phyloP scores from a whole-genome alignment of 2,329 filamentous ascomycete genomes.

The Akanthomyces dipterigenus region DNA sequence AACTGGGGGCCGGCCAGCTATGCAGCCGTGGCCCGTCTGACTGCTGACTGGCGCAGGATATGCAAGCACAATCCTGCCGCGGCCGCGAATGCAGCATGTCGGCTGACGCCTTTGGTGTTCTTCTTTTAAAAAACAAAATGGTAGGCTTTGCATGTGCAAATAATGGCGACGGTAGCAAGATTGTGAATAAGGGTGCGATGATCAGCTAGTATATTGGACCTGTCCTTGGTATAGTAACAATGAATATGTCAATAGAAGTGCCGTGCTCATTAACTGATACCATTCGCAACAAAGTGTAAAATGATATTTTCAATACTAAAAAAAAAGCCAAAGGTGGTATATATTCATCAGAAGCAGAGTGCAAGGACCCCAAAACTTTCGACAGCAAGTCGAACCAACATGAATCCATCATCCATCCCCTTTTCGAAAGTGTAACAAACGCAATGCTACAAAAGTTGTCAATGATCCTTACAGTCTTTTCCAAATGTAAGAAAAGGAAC shows the following conservation, averaged over 20 bases:
- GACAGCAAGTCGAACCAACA: background rate
- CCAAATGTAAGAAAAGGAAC: background rate
- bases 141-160: background rate
- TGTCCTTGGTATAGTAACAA: background rate
- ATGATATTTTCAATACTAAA: background rate
- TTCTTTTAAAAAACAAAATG: too few species aligned
- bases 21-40: background rate
- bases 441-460: background rate
- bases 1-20: background rate
- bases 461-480: background rate
- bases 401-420: background rate
- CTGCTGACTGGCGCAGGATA: background rate
- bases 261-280: background rate
- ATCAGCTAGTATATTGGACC: background rate
- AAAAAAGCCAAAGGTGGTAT: background rate
- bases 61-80: background rate
- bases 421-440: background rate
- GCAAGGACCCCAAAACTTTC: background rate
- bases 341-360: background rate
- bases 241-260: background rate
- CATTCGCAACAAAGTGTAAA: background rate
- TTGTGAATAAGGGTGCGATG: background rate
- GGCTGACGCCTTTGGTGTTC: too few species aligned
- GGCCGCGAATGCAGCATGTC: background rate
- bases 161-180: too few species aligned